Evolutionary conservation across 2,329 filamentous ascomycete species (phyloP).

Genomic region (Biscogniauxia mediterranea): DNA sequence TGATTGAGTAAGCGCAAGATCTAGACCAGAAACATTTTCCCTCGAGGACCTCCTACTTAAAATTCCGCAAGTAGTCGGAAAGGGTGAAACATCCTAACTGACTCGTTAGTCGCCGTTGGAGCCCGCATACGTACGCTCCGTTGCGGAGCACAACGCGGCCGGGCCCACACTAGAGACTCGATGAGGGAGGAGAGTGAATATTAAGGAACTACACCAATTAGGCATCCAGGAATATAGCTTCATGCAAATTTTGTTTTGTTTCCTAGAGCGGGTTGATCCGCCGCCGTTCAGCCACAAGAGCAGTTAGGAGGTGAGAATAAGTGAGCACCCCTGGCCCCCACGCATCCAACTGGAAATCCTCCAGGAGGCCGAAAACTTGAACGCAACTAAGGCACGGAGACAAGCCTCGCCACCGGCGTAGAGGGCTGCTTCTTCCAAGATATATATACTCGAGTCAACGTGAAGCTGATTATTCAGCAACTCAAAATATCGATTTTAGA

Average conservation of each 20-base stretch:
- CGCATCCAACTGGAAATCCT: neutral
- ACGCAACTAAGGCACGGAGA: neutral
- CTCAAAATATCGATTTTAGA: neutral
- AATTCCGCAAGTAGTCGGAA: neutral
- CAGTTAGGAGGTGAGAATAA: neutral
- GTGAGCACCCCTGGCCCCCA: neutral
- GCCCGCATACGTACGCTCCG: neutral
- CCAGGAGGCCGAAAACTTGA: neutral
- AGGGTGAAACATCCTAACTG: neutral
- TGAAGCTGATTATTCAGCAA: neutral
- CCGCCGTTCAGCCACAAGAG: neutral
- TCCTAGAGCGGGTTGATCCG: neutral
- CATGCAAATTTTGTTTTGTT: neutral
- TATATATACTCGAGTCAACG: neutral
- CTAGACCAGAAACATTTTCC: neutral
- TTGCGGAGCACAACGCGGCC: neutral
- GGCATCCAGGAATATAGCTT: too few species aligned
- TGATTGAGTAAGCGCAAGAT: neutral
- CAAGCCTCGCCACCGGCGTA: neutral
- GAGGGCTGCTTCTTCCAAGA: too few species aligned
- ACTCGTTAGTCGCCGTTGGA: neutral
- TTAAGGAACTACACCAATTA: neutral
- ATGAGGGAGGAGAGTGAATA: neutral
- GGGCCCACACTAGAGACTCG: neutral
- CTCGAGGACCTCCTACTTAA: neutral